phyloP scores from a whole-genome alignment of 306 rosid genomes.

The Rosa rugosa region DNA sequence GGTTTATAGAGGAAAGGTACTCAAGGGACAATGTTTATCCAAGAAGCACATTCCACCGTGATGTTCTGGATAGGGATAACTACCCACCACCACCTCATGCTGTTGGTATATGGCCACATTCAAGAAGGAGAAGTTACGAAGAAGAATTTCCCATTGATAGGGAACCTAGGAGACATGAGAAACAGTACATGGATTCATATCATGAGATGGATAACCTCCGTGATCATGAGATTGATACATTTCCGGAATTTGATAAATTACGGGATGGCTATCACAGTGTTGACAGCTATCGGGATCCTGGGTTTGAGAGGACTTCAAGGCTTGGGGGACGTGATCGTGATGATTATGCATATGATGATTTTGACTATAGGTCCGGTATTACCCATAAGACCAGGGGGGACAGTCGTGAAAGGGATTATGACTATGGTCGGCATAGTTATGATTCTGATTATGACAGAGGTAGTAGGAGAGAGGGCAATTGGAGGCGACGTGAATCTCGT shows the following conservation, averaged over 20 bases:
- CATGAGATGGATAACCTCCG: constrained; percentile 58
- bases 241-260: constrained; percentile 69
- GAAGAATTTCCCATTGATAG: constrained; percentile 70
- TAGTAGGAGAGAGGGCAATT: constrained; percentile 67
- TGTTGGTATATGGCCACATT: constrained; percentile 72
- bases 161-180: constrained; percentile 75
- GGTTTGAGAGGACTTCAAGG: constrained; percentile 64
- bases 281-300: constrained; percentile 63
- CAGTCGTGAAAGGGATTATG: constrained; percentile 79
- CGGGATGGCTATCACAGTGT: constrained; percentile 64
- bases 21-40: constrained; percentile 66
- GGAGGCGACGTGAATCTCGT: constrained; percentile 76
- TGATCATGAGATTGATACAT: constrained; percentile 60
- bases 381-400: constrained; percentile 76
- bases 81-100: constrained; percentile 66
- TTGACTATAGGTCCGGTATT: constrained; percentile 62
- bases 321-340: constrained; percentile 65
- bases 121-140: constrained; percentile 81
- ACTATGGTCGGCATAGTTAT: constrained; percentile 69
- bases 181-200: constrained; percentile 65
- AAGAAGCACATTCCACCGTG: constrained; percentile 69
- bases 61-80: constrained; percentile 71
- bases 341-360: constrained; percentile 78
- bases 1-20: constrained; percentile 83
- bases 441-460: constrained; percentile 93